These are phyloP conservation scores for Tylopilus sp. DNA, from an alignment of 768 basidiomycete genomes.

Conservation along the genomic window DNA sequence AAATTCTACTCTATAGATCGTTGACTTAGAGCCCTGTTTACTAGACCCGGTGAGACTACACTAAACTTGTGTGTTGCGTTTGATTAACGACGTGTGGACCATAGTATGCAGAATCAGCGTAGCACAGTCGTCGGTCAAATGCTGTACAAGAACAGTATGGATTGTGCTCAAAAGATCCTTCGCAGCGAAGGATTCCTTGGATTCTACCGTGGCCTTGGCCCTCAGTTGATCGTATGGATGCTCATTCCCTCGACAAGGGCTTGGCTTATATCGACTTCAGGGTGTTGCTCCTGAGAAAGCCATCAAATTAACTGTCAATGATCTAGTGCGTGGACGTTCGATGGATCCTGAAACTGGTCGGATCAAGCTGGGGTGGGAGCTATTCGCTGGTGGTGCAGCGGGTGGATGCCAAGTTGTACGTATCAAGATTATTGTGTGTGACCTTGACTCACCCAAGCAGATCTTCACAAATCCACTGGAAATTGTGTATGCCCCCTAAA, in stretches of 20 bases:
- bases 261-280: constrained; percentile 36
- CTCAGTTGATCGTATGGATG: constrained; percentile 80
- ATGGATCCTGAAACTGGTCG: constrained; percentile 96
- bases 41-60: constrained; percentile 54
- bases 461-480: constrained; percentile 97
- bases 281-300: constrained; percentile 97
- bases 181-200: constrained; percentile 90
- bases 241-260: neutral
- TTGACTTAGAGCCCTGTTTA: constrained; percentile 7
- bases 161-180: constrained; percentile 92
- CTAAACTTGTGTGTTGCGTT: neutral
- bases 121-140: constrained; percentile 95
- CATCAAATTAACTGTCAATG: constrained; percentile 97
- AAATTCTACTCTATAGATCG: neutral
- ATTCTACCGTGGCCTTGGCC: constrained; percentile 96
- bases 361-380: constrained; percentile 88
- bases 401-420: constrained; percentile 97
- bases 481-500: constrained; percentile 66
- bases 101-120: constrained; percentile 95
- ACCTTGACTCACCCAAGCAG: constrained; percentile 39
- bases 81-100: constrained; percentile 4
- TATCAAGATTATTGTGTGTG: constrained; percentile 20
- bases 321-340: constrained; percentile 74
- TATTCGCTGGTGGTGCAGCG: constrained; percentile 87
- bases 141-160: constrained; percentile 93